phyloP scores from a whole-genome alignment of 2,329 filamentous ascomycete genomes.

The Talaromyces islandicus region DNA sequence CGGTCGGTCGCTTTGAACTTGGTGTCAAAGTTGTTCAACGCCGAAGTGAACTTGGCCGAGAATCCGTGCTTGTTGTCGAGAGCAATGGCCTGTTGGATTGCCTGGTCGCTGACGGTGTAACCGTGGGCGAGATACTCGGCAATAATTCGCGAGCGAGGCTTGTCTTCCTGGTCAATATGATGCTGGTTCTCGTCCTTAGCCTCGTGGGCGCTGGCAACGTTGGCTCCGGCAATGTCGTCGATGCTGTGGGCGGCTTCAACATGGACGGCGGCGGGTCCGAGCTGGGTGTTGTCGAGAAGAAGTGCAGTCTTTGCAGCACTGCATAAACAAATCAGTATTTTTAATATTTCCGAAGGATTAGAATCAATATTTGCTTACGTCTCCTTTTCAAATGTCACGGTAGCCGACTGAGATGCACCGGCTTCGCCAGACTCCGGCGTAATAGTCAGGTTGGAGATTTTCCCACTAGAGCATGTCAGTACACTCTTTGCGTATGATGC shows the following conservation, averaged over 20 bases:
- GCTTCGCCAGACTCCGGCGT: slow-evolving; percentile 50
- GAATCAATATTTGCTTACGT: slow-evolving; percentile 45
- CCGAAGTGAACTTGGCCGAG: slow-evolving; percentile 69
- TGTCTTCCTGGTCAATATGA: slow-evolving; percentile 89
- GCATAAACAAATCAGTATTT: not conserved
- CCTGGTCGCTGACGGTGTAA: slow-evolving; percentile 72
- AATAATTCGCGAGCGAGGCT: slow-evolving; percentile 86
- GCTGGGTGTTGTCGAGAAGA: slow-evolving; percentile 92
- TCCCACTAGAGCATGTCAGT: slow-evolving; percentile 57
- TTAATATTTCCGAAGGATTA: not conserved
- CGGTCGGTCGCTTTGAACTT: slow-evolving; percentile 86
- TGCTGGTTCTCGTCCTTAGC: slow-evolving; percentile 51
- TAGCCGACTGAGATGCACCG: slow-evolving; percentile 70
- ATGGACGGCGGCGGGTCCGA: slow-evolving; percentile 69
- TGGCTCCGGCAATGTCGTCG: slow-evolving; percentile 57
- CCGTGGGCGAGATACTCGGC: slow-evolving; percentile 96
- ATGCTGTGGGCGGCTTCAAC: slow-evolving; percentile 67
- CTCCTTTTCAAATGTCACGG: slow-evolving; percentile 95
- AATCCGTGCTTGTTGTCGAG: slow-evolving; percentile 89
- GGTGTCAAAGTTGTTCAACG: slow-evolving; percentile 69
- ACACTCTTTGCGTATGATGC: not conserved
- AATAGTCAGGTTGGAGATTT: slow-evolving; percentile 79
- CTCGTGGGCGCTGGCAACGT: slow-evolving; percentile 50
- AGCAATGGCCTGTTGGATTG: slow-evolving; percentile 75
- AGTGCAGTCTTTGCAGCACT: slow-evolving; percentile 89